Evolutionary conservation across 805 yeast genomes (phyloP).

Genomic region (Kluyveromyces dobzhanskii): DNA sequence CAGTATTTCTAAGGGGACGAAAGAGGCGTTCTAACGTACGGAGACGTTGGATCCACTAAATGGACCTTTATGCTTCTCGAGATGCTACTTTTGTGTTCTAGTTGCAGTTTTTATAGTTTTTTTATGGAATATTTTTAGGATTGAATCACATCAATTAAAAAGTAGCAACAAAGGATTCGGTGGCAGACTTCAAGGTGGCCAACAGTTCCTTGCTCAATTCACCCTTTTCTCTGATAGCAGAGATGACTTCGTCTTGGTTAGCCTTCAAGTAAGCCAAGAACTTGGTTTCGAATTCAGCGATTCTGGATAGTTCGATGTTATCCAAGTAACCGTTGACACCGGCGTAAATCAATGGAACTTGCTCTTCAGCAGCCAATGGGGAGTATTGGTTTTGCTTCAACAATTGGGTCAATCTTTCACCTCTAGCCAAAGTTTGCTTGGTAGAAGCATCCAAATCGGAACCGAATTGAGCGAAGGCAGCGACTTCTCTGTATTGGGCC

Average conservation of each 20-base stretch:
- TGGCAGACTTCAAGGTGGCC: conserved; percentile 80
- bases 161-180: conserved; percentile 88
- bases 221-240: conserved; percentile 82
- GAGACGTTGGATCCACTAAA: too few species aligned
- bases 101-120: too few species aligned
- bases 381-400: conserved; percentile 95
- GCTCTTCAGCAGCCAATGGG: conserved; percentile 98
- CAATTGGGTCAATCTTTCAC: conserved; percentile 99
- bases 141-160: conserved; percentile 39
- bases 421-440: conserved; percentile 97
- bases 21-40: too few species aligned
- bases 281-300: conserved; percentile 85
- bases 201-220: conserved; percentile 81
- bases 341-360: conserved; percentile 96
- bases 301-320: conserved; percentile 70
- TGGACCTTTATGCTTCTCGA: too few species aligned
- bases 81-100: too few species aligned
- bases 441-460: conserved; percentile 99
- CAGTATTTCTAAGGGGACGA: too few species aligned
- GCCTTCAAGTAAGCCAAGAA: conserved; percentile 90
- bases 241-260: conserved; percentile 76
- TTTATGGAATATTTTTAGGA: conserved; percentile 2
- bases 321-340: conserved; percentile 99
- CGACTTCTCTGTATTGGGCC: conserved; percentile 99
- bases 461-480: conserved; percentile 99